phyloP scores from a whole-genome alignment of 257 asterid species.

The Solanum chaucha region DNA sequence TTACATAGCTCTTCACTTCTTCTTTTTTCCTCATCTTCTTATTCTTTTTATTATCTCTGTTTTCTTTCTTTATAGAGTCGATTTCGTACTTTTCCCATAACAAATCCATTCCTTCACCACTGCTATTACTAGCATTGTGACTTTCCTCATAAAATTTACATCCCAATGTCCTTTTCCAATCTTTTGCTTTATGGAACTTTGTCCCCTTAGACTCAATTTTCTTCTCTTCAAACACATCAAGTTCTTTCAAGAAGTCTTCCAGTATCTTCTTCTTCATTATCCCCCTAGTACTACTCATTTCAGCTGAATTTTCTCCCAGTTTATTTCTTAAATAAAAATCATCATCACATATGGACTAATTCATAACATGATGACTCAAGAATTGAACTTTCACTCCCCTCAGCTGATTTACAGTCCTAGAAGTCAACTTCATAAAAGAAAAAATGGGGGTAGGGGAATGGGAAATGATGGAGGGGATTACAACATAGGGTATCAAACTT shows the following conservation, averaged over 20 bases:
- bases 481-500: neutral
- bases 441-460: neutral
- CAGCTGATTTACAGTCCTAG: neutral
- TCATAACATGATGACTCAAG: neutral
- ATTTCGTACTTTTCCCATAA: constrained; percentile 76
- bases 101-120: constrained; percentile 4
- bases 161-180: constrained; percentile 78
- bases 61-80: constrained; percentile 11
- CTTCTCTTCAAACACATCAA: constrained; percentile 1
- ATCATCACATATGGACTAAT: neutral
- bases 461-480: neutral
- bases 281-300: neutral
- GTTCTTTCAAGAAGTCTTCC: constrained; percentile 14
- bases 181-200: constrained; percentile 45
- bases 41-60: neutral
- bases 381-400: neutral
- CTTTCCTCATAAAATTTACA: constrained; percentile 31
- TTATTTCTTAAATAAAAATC: neutral
- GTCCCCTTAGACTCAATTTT: neutral
- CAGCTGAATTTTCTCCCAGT: neutral
- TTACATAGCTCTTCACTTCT: neutral
- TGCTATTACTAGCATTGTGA: neutral
- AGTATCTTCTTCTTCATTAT: constrained; percentile 20
- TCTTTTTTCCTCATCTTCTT: constrained; percentile 1
- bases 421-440: neutral